Conservation (phyloP, 768 basidiomycete genomes). For the Nidularia pulvinata region DNA sequence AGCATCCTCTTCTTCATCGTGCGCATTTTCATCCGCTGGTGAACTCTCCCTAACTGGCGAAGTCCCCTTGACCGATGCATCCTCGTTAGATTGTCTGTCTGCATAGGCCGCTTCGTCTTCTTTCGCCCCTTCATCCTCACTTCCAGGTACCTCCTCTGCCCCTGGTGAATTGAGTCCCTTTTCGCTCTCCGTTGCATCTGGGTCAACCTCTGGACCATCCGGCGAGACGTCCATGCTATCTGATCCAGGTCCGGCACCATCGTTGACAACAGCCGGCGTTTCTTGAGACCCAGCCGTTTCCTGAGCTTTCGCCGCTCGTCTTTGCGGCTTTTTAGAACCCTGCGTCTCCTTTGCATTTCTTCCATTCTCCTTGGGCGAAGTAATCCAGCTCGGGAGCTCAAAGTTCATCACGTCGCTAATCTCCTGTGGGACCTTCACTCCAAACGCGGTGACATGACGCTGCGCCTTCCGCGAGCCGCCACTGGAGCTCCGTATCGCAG, state of each 20-base stretch:
- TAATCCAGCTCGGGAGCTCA: conserved; percentile 55
- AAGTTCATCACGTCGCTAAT: conserved; percentile 52
- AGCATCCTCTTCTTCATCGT: too few species aligned
- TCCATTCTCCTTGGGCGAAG: background rate
- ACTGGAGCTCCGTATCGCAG: conserved; percentile 47
- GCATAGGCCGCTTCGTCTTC: background rate
- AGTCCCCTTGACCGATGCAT: background rate
- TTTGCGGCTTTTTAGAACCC: background rate
- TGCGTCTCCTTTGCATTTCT: background rate
- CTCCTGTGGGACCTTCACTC: conserved; percentile 49
- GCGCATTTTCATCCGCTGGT: background rate
- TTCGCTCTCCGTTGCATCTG: too few species aligned
- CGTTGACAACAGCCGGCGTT: background rate
- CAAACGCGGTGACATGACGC: conserved; percentile 60
- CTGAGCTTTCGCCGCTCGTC: background rate
- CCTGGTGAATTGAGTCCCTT: too few species aligned
- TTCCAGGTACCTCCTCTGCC: too few species aligned
- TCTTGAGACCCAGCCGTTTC: background rate
- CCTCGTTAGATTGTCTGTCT: background rate
- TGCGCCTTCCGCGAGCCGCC: conserved; percentile 45
- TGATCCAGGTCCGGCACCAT: background rate
- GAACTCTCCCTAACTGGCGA: background rate
- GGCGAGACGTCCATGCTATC: background rate
- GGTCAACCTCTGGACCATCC: too few species aligned
- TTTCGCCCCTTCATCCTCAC: background rate